Conservation (phyloP, 2,329 filamentous ascomycete genomes). For the Fusarium caatingaense region DNA sequence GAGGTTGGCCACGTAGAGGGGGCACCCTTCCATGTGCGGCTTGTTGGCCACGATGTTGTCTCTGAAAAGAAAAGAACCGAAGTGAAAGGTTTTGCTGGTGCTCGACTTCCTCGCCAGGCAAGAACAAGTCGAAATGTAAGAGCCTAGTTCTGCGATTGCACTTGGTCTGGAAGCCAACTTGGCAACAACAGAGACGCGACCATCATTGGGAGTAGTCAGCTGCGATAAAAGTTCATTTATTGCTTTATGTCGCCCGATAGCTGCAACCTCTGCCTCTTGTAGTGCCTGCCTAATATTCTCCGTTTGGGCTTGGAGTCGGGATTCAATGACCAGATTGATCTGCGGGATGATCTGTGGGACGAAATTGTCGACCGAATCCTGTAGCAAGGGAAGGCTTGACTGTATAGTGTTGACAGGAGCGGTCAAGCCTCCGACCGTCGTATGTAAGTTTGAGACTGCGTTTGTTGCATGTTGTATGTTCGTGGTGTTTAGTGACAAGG, state of each 20-base stretch:
- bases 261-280: not conserved
- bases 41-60: not conserved
- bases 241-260: not conserved
- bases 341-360: not conserved
- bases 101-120: not conserved
- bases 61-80: not conserved
- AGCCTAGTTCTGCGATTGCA: not conserved
- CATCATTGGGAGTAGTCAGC: accelerated
- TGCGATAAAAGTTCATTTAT: not conserved
- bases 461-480: not conserved
- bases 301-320: not conserved
- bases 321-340: not conserved
- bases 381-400: not conserved
- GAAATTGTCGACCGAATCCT: not conserved
- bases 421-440: not conserved
- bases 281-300: not conserved
- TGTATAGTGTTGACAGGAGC: not conserved
- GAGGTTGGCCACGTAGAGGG: not conserved
- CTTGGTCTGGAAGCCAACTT: not conserved
- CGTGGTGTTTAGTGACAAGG: not conserved
- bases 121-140: not conserved
- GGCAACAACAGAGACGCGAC: accelerated
- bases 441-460: not conserved
- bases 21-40: not conserved
- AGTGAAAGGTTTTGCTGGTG: accelerated